A percentile compares a stretch with the other conserved stretches of the same genome.
Evolutionary conservation across 495 filamentous ascomycete species (phyloP).

Genomic region (Neurospora discreta): DNA sequence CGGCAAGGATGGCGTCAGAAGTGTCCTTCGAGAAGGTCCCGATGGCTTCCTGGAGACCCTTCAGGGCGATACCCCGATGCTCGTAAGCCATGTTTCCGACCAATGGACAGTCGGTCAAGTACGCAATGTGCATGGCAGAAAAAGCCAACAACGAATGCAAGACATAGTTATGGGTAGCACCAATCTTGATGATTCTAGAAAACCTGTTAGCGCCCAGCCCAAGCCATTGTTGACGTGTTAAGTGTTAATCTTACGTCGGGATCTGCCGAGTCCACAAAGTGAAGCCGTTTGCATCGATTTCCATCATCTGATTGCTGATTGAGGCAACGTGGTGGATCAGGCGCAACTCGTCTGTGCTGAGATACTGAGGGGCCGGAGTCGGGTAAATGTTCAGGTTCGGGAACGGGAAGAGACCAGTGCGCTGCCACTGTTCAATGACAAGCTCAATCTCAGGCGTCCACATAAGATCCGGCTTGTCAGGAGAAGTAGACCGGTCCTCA

Average conservation of each 20-base stretch:
- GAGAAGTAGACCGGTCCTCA: conserved; percentile 52
- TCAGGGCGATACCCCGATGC: conserved; percentile 72
- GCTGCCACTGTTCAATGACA: conserved; percentile 72
- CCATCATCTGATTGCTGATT: conserved; percentile 71
- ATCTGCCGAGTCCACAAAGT: conserved; percentile 89
- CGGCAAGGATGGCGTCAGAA: conserved; percentile 84
- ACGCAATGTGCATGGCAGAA: conserved; percentile 83
- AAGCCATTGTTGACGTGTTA: neutral
- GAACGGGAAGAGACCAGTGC: conserved; percentile 79
- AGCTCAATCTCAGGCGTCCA: conserved; percentile 74
- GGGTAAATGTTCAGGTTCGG: conserved; percentile 64
- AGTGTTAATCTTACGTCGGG: conserved; percentile 56
- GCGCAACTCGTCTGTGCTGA: conserved; percentile 66
- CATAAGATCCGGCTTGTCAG: conserved; percentile 66
- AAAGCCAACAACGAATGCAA: conserved; percentile 88
- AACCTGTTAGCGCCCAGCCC: conserved; percentile 16
- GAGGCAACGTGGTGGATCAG: conserved; percentile 85
- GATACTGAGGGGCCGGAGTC: conserved; percentile 49
- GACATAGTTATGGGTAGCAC: conserved; percentile 70
- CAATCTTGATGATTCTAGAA: conserved; percentile 72
- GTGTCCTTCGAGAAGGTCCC: conserved; percentile 74
- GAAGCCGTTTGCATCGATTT: conserved; percentile 63
- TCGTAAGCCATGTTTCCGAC: conserved; percentile 79
- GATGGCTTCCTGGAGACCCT: conserved; percentile 80
- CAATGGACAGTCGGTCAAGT: conserved; percentile 68